Percentiles rank a stretch among this genome's conserved stretches.
Evolutionary conservation across 2,329 filamentous ascomycete genomes (phyloP).

Genomic region (Endothia cerciana): DNA sequence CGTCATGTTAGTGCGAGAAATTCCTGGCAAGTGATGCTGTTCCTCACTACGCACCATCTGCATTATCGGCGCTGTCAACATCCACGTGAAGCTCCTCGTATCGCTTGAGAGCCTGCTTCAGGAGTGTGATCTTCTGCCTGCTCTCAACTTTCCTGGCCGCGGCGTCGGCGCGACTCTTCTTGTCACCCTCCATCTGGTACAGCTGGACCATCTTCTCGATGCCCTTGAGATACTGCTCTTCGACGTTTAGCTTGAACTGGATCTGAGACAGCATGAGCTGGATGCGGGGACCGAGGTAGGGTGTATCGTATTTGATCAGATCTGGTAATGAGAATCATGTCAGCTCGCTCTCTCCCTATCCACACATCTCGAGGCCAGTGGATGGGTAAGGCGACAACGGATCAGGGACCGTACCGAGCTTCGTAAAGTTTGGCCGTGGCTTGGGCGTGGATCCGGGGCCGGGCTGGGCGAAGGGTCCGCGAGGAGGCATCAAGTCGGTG

Average conservation of each 20-base stretch:
- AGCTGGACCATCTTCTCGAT: conserved; percentile 99
- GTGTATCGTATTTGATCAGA: conserved; percentile 97
- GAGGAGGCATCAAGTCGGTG: conserved; percentile 77
- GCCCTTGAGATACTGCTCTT: conserved; percentile 98
- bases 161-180: conserved; percentile 92
- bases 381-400: neutral
- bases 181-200: conserved; percentile 95
- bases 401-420: conserved; percentile 72
- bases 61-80: conserved; percentile 76
- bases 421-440: conserved; percentile 87
- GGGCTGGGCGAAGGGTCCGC: conserved; percentile 76
- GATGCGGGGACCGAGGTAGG: conserved; percentile 92
- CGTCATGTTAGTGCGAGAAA: conserved; percentile 36
- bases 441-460: conserved; percentile 73
- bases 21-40: neutral
- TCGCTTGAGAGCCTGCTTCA: conserved; percentile 94
- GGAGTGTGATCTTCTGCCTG: conserved; percentile 94
- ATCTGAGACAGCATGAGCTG: conserved; percentile 99
- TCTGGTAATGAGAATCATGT: conserved; percentile 57
- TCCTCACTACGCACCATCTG: conserved; percentile 68
- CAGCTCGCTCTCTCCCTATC: conserved; percentile 17
- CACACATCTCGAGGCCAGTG: neutral
- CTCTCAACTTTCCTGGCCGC: conserved; percentile 89
- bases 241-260: conserved; percentile 97
- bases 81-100: conserved; percentile 98